Evolutionary conservation across 2,329 filamentous ascomycete species (phyloP).

Genomic region (Cephalotrichum gorgonifer): DNA sequence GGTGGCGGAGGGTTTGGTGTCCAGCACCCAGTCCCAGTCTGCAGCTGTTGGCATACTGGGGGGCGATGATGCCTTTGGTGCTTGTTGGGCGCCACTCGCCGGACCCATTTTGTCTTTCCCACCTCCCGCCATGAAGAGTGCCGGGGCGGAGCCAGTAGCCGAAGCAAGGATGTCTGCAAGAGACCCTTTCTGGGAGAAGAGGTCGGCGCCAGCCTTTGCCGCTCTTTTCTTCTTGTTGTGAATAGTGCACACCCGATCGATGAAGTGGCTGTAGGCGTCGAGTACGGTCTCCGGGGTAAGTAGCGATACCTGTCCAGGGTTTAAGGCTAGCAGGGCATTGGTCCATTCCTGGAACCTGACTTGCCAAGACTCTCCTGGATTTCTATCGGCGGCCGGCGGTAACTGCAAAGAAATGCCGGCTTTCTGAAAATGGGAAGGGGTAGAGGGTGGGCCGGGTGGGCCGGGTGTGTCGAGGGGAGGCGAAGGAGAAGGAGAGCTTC

Average conservation of each 20-base stretch:
- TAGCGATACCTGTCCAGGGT: neutral
- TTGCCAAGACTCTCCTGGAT: neutral
- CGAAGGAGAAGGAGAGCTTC: neutral
- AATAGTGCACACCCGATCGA: slow-evolving; percentile 1
- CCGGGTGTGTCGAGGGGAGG: neutral
- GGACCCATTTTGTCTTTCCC: neutral
- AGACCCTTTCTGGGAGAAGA: neutral
- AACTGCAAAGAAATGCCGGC: slow-evolving; percentile 1
- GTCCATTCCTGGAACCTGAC: slow-evolving; percentile 3
- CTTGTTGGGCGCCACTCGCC: neutral
- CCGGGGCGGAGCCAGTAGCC: neutral
- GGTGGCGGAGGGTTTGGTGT: neutral
- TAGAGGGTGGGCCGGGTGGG: no score
- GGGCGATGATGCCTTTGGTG: neutral
- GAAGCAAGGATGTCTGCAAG: neutral
- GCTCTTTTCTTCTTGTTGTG: slow-evolving; percentile 3
- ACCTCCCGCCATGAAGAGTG: neutral
- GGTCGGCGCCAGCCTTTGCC: slow-evolving; percentile 1
- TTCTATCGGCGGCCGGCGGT: neutral
- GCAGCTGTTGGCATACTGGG: neutral
- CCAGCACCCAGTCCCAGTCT: neutral
- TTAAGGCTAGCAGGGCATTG: neutral
- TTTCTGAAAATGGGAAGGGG: neutral
- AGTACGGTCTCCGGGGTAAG: neutral
- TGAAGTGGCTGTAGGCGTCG: slow-evolving; percentile 3